Conservation (phyloP, 2,329 filamentous ascomycete genomes). For the Cordyceps sp. region DNA sequence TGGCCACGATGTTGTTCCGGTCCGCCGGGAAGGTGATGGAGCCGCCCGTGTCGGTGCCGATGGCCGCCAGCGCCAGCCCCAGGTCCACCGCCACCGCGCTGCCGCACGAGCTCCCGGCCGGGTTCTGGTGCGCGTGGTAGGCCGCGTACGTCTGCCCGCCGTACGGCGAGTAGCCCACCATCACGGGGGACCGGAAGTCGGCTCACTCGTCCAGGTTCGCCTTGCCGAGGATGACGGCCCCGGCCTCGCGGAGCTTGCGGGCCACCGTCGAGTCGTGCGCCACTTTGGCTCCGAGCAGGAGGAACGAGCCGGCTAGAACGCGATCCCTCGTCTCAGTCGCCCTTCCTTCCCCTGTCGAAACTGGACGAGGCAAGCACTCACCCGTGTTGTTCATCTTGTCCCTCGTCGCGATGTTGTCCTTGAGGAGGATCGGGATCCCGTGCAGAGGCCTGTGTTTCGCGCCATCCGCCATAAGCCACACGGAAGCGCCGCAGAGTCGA, state of each 20-base stretch:
- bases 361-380: background rate
- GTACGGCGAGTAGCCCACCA: conserved; percentile 40
- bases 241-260: conserved; percentile 38
- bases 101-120: conserved; percentile 42
- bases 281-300: conserved; percentile 37
- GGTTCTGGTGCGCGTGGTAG: conserved; percentile 44
- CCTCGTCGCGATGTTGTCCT: conserved; percentile 46
- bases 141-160: conserved; percentile 44
- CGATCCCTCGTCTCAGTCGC: background rate
- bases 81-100: conserved; percentile 42
- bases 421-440: conserved; percentile 47
- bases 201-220: conserved; percentile 47
- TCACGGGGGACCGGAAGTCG: conserved; percentile 26
- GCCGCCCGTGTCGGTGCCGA: conserved; percentile 44
- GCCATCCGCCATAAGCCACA: too few species aligned
- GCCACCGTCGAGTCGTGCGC: conserved; percentile 39
- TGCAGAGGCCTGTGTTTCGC: conserved; percentile 33
- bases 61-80: conserved; percentile 37
- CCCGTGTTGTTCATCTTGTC: conserved; percentile 41
- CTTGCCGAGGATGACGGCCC: conserved; percentile 47
- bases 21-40: conserved; percentile 10
- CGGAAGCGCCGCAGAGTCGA: background rate
- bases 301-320: conserved; percentile 32
- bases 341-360: too few species aligned
- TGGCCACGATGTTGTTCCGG: conserved; percentile 14